A percentile compares a stretch with the other conserved stretches of the same genome.
Evolutionary conservation across 2,329 filamentous ascomycete genomes (phyloP).

Genomic region (Neofusicoccum sp.): DNA sequence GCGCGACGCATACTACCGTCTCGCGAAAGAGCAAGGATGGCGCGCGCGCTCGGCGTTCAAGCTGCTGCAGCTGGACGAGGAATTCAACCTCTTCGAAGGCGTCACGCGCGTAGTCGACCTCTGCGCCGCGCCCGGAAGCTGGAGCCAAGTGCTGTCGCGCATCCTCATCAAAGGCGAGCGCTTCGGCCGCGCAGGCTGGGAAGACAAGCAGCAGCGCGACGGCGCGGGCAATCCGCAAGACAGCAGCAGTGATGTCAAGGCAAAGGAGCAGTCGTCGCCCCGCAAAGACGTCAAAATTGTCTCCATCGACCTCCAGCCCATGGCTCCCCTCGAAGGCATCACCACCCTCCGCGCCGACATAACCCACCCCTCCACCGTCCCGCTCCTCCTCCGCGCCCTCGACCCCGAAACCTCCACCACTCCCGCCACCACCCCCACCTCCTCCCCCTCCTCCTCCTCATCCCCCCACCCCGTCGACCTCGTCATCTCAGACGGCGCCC

Average conservation of each 20-base stretch:
- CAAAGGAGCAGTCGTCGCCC: constrained; percentile 39
- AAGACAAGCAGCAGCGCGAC: constrained; percentile 73
- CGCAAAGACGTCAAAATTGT: constrained; percentile 85
- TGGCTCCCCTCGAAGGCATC: constrained; percentile 89
- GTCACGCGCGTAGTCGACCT: constrained; percentile 93
- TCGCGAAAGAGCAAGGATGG: constrained; percentile 99
- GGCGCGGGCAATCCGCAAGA: constrained; percentile 46
- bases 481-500: constrained; percentile 91
- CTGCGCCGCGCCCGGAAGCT: constrained; percentile 92
- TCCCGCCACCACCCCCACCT: constrained; percentile 37
- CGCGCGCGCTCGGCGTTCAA: constrained; percentile 95
- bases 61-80: constrained; percentile 89
- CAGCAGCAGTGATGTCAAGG: not conserved
- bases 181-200: constrained; percentile 82
- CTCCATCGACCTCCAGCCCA: constrained; percentile 92
- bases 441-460: constrained; percentile 59
- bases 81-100: constrained; percentile 89
- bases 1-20: constrained; percentile 93
- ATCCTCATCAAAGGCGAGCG: constrained; percentile 91
- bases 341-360: constrained; percentile 92
- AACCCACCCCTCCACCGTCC: constrained; percentile 92
- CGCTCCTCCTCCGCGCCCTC: constrained; percentile 79
- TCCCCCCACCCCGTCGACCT: constrained; percentile 81
- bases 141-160: constrained; percentile 93
- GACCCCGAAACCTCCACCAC: constrained; percentile 60